These are phyloP conservation scores for Lineolata rhizophorae DNA, from an alignment of 495 filamentous ascomycete species.

Conservation along the genomic window DNA sequence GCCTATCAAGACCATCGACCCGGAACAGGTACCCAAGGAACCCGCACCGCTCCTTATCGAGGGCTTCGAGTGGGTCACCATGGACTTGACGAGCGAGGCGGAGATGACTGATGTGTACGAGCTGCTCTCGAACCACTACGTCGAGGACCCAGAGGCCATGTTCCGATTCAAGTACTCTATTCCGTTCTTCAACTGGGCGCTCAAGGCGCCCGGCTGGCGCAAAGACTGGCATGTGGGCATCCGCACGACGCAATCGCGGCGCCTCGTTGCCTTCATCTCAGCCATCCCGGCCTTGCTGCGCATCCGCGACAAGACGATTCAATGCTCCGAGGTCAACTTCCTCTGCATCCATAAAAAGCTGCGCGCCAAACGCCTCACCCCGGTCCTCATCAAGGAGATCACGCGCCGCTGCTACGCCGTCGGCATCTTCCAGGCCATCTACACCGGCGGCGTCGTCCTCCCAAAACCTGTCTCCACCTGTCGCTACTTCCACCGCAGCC, in stretches of 20 bases:
- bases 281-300: slow-evolving; percentile 68
- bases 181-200: slow-evolving; percentile 77
- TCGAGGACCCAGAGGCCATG: slow-evolving; percentile 90
- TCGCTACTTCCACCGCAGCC: slow-evolving; percentile 76
- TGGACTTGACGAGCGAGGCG: slow-evolving; percentile 52
- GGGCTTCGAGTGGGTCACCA: slow-evolving; percentile 81
- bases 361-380: slow-evolving; percentile 72
- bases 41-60: slow-evolving; percentile 40
- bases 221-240: slow-evolving; percentile 94
- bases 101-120: slow-evolving; percentile 46
- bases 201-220: slow-evolving; percentile 87
- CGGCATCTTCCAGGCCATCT: slow-evolving; percentile 81
- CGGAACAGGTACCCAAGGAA: slow-evolving; percentile 51
- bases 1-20: slow-evolving; percentile 46
- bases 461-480: slow-evolving; percentile 81
- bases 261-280: slow-evolving; percentile 84
- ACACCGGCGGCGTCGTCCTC: slow-evolving; percentile 76
- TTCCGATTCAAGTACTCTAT: slow-evolving; percentile 90
- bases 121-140: slow-evolving; percentile 75
- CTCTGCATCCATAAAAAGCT: slow-evolving; percentile 96
- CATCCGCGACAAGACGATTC: slow-evolving; percentile 51
- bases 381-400: slow-evolving; percentile 91
- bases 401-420: slow-evolving; percentile 69
- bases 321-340: slow-evolving; percentile 87
- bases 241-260: slow-evolving; percentile 49